A percentile compares a stretch with the other conserved stretches of the same genome.
These are phyloP conservation scores for Erodium texanum DNA, from an alignment of 441 rosid species.

Conservation along the genomic window DNA sequence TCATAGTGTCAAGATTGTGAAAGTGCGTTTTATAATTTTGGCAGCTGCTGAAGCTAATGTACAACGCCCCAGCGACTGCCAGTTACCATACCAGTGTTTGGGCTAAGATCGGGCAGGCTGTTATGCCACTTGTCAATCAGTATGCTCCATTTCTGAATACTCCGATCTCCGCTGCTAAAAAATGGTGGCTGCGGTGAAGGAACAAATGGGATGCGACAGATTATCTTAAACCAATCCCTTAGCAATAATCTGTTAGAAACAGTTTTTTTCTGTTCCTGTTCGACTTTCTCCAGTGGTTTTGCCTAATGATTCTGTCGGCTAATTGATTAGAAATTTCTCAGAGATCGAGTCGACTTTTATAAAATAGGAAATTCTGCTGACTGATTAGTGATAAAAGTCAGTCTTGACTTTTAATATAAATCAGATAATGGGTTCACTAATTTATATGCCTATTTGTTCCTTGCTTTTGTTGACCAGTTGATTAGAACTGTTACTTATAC, in stretches of 20 bases:
- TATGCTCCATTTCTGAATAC: slow-evolving; percentile 71
- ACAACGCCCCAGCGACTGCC: slow-evolving; percentile 82
- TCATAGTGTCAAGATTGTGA: background rate
- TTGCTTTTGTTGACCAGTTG: too few species aligned
- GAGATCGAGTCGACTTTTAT: background rate
- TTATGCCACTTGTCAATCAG: slow-evolving; percentile 50
- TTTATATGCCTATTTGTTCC: too few species aligned
- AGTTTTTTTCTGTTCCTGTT: background rate
- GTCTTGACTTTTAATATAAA: too few species aligned
- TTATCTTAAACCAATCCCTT: too few species aligned
- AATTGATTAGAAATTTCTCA: background rate
- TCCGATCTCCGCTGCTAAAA: slow-evolving; percentile 58
- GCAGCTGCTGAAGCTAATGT: slow-evolving; percentile 93
- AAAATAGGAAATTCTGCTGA: background rate
- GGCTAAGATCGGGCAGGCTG: slow-evolving; percentile 58
- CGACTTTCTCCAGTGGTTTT: background rate
- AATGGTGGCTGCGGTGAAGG: slow-evolving; percentile 79
- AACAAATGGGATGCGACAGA: background rate
- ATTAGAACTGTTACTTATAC: too few species aligned
- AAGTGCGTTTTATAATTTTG: background rate
- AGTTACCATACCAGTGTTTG: slow-evolving; percentile 85
- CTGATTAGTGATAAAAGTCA: background rate
- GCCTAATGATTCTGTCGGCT: background rate
- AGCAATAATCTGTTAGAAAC: background rate
- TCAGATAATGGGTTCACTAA: too few species aligned